These are phyloP conservation scores for Zymoseptoria crescenta DNA, from an alignment of 2,329 filamentous ascomycete genomes.

Conservation along the genomic window DNA sequence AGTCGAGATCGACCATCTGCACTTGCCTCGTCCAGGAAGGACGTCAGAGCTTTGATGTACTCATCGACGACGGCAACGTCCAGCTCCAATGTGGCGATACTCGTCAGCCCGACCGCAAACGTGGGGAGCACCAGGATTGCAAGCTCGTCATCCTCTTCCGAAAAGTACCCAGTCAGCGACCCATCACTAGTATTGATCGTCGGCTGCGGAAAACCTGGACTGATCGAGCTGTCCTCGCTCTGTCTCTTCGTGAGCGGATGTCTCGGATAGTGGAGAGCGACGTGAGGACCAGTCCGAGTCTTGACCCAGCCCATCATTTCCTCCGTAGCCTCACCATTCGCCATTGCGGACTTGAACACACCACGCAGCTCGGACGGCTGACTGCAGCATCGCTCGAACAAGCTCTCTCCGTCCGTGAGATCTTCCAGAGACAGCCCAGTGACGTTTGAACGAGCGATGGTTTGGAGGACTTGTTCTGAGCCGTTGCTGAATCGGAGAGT, in stretches of 20 bases:
- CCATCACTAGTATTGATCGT: not conserved
- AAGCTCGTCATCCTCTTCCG: conserved; percentile 37
- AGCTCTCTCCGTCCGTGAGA: conserved; percentile 32
- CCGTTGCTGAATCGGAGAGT: conserved; percentile 1
- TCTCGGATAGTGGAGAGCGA: not conserved
- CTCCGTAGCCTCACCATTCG: not conserved
- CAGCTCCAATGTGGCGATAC: not conserved
- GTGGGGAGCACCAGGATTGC: conserved; percentile 40
- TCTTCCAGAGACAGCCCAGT: conserved; percentile 20
- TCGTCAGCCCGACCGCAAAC: conserved; percentile 23
- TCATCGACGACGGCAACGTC: conserved; percentile 8
- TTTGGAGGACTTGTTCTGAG: not conserved
- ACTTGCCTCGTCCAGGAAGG: conserved; percentile 43
- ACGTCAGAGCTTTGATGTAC: conserved; percentile 34
- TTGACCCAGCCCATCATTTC: not conserved
- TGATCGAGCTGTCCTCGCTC: not conserved
- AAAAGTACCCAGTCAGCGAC: conserved; percentile 39
- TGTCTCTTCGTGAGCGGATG: conserved; percentile 10
- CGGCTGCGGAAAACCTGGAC: not conserved
- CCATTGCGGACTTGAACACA: not conserved
- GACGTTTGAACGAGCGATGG: not conserved
- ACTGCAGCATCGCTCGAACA: conserved; percentile 35
- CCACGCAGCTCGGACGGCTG: not conserved
- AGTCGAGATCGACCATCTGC: conserved; percentile 50
- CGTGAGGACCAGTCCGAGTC: not conserved